Percentiles rank a stretch among this genome's conserved stretches.
Conservation (phyloP, 2,329 filamentous ascomycete species). For the Triangularia verruculosa region DNA sequence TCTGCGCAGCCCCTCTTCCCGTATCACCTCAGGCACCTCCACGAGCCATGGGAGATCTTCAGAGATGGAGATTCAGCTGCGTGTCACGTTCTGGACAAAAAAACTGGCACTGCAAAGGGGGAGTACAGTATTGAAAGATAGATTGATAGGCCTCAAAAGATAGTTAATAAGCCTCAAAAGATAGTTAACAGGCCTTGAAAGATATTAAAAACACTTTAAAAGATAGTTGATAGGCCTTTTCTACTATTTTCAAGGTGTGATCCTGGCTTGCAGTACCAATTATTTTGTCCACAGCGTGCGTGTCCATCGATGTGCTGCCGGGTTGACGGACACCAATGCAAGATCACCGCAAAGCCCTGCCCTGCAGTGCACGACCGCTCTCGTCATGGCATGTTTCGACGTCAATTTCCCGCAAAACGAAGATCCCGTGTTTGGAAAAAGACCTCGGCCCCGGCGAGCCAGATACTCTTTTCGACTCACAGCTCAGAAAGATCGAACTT, state of each 20-base stretch:
- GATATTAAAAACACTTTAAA: too few relatives aligned
- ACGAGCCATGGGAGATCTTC: not conserved
- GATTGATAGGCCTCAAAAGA: too few relatives aligned
- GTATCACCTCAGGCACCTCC: constrained; percentile 5
- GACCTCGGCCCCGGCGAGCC: not conserved
- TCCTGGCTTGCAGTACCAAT: too few relatives aligned
- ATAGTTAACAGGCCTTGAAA: too few relatives aligned
- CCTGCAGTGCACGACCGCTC: constrained; percentile 5
- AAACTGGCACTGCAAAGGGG: too few relatives aligned
- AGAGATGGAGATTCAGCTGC: not conserved
- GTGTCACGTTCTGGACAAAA: too few relatives aligned
- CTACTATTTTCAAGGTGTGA: too few relatives aligned
- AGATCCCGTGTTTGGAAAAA: not conserved
- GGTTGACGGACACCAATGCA: constrained; percentile 6
- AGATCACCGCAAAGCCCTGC: constrained; percentile 9
- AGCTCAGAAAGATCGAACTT: not conserved
- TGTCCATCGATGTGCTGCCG: not conserved
- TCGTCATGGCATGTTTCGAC: not conserved
- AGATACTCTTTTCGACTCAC: constrained; percentile 6
- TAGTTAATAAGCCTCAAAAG: too few relatives aligned
- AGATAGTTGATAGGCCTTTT: too few relatives aligned
- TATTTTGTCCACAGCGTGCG: too few relatives aligned
- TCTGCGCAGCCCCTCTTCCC: not conserved
- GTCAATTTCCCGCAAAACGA: not conserved
- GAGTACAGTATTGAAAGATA: too few relatives aligned